These are phyloP conservation scores for Podila clonocystis DNA, from an alignment of 192 early-diverging fungal genomes.

Conservation along the genomic window DNA sequence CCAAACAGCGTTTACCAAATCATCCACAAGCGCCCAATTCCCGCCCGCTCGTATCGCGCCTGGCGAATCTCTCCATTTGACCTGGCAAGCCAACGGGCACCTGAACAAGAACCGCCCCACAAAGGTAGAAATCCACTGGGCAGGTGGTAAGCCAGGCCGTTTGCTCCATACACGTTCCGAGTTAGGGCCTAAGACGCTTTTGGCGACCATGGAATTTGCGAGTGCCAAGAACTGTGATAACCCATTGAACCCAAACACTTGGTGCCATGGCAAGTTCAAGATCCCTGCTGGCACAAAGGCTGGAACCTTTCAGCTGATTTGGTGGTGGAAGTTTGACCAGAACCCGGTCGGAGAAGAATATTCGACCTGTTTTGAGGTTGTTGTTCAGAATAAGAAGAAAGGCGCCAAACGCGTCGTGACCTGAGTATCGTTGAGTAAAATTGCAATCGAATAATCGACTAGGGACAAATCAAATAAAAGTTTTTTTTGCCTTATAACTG, in stretches of 20 bases:
- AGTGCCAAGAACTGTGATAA: conserved; percentile 55
- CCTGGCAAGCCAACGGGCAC: conserved; percentile 70
- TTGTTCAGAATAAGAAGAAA: conserved; percentile 8
- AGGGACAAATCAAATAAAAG: no score
- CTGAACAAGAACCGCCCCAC: conserved; percentile 36
- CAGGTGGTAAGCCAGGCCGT: conserved; percentile 16
- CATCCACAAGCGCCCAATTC: conserved; percentile 51
- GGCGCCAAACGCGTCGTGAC: not conserved
- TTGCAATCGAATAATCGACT: no score
- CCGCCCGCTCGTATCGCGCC: conserved; percentile 59
- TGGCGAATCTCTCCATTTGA: conserved; percentile 60
- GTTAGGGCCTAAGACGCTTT: conserved; percentile 24
- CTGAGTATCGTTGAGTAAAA: no score
- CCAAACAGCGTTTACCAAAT: conserved; percentile 10
- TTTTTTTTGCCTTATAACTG: no score
- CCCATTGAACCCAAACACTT: conserved; percentile 51
- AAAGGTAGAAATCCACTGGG: conserved; percentile 25
- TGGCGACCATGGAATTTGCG: conserved; percentile 59
- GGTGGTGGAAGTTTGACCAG: conserved; percentile 71
- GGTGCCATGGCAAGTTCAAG: conserved; percentile 60
- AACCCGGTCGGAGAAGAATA: conserved; percentile 71
- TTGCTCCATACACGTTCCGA: conserved; percentile 26
- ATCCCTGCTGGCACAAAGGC: conserved; percentile 59
- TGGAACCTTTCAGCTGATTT: conserved; percentile 62
- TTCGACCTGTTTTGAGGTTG: conserved; percentile 69